Percentiles rank a stretch among this genome's conserved stretches.
These are phyloP conservation scores for Macadamia tetraphylla DNA, from an alignment of 164 flowering plant species.

Conservation along the genomic window DNA sequence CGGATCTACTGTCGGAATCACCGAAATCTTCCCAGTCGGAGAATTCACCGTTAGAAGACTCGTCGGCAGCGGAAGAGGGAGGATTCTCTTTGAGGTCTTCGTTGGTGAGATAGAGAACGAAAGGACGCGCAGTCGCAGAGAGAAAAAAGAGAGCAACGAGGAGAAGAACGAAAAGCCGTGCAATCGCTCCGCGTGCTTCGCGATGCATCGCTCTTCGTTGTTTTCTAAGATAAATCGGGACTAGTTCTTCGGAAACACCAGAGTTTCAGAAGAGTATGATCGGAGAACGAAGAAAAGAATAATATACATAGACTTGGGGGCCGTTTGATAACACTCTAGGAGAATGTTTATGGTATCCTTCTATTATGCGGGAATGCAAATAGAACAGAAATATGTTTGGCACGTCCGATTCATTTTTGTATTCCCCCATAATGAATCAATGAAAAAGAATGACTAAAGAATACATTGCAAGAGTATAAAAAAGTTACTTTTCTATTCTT, in stretches of 20 bases:
- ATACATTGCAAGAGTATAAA: too few species aligned
- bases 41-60: conserved; percentile 24
- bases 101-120: conserved; percentile 62
- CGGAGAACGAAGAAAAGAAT: too few species aligned
- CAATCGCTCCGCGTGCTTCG: not conserved
- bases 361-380: too few species aligned
- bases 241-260: not conserved
- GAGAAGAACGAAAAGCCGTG: conserved; percentile 16
- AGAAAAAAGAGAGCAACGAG: conserved; percentile 30
- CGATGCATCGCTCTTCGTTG: not conserved
- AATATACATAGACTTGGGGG: too few species aligned
- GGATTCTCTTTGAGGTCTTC: conserved; percentile 58
- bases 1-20: conserved; percentile 51
- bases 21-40: conserved; percentile 77
- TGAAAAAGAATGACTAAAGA: too few species aligned
- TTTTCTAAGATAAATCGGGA: not conserved
- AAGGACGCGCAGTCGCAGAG: conserved; percentile 38
- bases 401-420: too few species aligned
- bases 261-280: too few species aligned
- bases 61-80: conserved; percentile 21
- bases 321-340: too few species aligned
- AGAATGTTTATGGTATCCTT: too few species aligned
- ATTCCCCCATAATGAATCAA: too few species aligned
- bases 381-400: too few species aligned
- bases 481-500: too few species aligned